These are phyloP conservation scores for Trichoderma arundinaceum DNA, from an alignment of 2,329 filamentous ascomycete genomes.

Conservation along the genomic window DNA sequence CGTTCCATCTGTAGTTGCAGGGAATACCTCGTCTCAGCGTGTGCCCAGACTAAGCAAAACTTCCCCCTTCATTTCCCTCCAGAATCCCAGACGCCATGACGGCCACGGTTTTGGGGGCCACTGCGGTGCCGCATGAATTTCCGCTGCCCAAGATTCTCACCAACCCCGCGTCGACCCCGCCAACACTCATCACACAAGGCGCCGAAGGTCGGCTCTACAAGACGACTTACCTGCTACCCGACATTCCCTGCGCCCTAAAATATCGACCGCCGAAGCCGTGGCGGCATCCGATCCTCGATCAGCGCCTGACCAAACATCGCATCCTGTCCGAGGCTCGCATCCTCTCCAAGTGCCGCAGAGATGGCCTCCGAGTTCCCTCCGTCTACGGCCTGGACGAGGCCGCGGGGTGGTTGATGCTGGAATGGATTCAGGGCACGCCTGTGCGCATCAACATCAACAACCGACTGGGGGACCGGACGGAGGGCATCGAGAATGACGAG, in stretches of 20 bases:
- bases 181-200: constrained; percentile 84
- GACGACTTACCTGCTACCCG: constrained; percentile 75
- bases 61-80: not conserved
- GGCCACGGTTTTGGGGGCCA: constrained; percentile 6
- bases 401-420: constrained; percentile 77
- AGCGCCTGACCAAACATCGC: constrained; percentile 82
- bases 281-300: constrained; percentile 87
- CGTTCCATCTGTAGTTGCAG: not conserved
- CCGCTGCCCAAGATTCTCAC: constrained; percentile 69
- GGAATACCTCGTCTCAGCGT: not conserved
- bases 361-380: constrained; percentile 81
- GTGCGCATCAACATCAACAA: constrained; percentile 73
- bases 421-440: constrained; percentile 79
- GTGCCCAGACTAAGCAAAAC: constrained; percentile 1
- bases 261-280: constrained; percentile 90
- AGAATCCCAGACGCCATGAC: constrained; percentile 11
- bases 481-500: constrained; percentile 50
- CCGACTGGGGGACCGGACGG: constrained; percentile 62
- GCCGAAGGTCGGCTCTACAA: constrained; percentile 95
- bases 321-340: constrained; percentile 89
- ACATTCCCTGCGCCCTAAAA: constrained; percentile 79
- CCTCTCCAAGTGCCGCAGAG: constrained; percentile 75
- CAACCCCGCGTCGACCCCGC: constrained; percentile 62
- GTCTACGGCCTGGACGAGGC: constrained; percentile 72
- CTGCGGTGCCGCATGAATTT: constrained; percentile 41